phyloP scores from a whole-genome alignment of 1,284 basidiomycete species.

The Lentinula novae-zelandiae region DNA sequence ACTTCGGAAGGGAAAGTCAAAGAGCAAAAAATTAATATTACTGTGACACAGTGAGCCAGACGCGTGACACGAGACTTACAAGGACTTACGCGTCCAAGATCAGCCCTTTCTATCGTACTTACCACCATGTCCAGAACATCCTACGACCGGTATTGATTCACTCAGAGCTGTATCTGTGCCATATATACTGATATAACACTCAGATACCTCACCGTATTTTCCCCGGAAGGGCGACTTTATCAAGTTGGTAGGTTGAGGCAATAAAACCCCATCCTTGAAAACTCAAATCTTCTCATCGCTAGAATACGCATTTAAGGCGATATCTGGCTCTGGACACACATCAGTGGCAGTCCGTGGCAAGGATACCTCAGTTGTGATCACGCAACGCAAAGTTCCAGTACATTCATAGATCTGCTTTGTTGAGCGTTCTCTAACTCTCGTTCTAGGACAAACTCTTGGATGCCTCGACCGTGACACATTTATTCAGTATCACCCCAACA shows the following conservation, averaged over 20 bases:
- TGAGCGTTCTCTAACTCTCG: constrained; percentile 1
- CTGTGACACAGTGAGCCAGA: constrained; percentile 5
- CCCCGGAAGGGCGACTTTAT: constrained; percentile 90
- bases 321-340: constrained; percentile 94
- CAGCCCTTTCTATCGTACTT: constrained; percentile 6
- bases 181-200: not conserved
- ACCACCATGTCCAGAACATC: constrained; percentile 76
- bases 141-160: constrained; percentile 59
- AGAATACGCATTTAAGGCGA: constrained; percentile 99
- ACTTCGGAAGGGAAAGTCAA: not conserved
- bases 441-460: constrained; percentile 95
- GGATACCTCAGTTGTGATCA: constrained; percentile 93
- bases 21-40: not conserved
- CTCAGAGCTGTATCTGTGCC: not conserved
- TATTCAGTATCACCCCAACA: constrained; percentile 94
- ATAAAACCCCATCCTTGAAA: constrained; percentile 3
- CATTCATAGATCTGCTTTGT: constrained; percentile 18
- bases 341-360: constrained; percentile 91
- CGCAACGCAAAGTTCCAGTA: constrained; percentile 98
- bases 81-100: constrained; percentile 56
- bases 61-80: constrained; percentile 43
- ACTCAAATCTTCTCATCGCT: constrained; percentile 8
- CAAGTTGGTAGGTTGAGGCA: constrained; percentile 82
- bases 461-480: constrained; percentile 90
- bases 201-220: constrained; percentile 91